A percentile compares a stretch with the other conserved stretches of the same genome.
These are phyloP conservation scores for Delitschia confertaspora DNA, from an alignment of 495 filamentous ascomycete species.

Conservation along the genomic window DNA sequence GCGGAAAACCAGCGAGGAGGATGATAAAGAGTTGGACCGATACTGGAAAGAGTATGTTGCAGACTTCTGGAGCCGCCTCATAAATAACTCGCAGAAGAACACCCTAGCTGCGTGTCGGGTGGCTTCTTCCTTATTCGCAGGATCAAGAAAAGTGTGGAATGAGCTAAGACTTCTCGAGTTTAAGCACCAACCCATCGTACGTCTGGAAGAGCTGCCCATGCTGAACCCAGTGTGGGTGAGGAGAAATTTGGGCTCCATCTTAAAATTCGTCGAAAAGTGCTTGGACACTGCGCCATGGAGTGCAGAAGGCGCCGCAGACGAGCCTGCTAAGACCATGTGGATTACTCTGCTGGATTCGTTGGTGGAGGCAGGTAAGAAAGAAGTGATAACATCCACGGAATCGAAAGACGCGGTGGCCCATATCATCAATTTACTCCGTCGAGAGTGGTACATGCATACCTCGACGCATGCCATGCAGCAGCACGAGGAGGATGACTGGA, in stretches of 20 bases:
- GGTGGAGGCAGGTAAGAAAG: conserved; percentile 70
- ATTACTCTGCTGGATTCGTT: conserved; percentile 56
- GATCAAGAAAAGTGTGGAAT: conserved; percentile 57
- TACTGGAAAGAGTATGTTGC: conserved; percentile 74
- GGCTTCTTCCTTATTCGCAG: conserved; percentile 59
- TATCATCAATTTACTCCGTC: conserved; percentile 56
- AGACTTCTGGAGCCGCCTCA: conserved; percentile 43
- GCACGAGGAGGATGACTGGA: conserved; percentile 39
- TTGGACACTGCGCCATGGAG: conserved; percentile 50
- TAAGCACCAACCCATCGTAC: conserved; percentile 45
- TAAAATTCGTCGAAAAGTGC: conserved; percentile 56
- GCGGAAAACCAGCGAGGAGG: conserved; percentile 51
- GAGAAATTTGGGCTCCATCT: conserved; percentile 50
- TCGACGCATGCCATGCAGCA: conserved; percentile 3
- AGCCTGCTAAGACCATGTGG: conserved; percentile 56
- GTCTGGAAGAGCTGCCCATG: conserved; percentile 60
- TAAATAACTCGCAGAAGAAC: conserved; percentile 22
- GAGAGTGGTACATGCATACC: conserved; percentile 49
- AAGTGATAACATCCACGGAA: conserved; percentile 80
- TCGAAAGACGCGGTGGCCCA: conserved; percentile 68
- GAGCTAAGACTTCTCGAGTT: conserved; percentile 59
- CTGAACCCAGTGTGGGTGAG: conserved; percentile 86
- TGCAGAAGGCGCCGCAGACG: conserved; percentile 36
- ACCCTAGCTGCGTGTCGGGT: conserved; percentile 47
- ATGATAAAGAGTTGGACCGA: conserved; percentile 58